Conservation (phyloP, 2,329 filamentous ascomycete genomes). For the Teratosphaeria zuluensis region DNA sequence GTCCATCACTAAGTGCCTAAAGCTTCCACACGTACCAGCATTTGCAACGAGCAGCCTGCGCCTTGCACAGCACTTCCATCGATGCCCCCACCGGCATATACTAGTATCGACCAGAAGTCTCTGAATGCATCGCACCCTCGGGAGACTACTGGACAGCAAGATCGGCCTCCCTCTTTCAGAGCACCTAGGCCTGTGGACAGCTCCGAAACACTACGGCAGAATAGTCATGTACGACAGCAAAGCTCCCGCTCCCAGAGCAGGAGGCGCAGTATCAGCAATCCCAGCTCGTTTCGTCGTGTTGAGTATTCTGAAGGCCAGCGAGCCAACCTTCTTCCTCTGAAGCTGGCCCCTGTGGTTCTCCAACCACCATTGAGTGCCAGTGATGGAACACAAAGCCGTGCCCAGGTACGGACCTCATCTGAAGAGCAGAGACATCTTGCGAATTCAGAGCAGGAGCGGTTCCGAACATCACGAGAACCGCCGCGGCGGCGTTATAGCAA, state of each 20-base stretch:
- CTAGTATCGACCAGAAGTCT: neutral
- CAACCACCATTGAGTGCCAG: slow-evolving; percentile 3
- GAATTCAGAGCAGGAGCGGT: slow-evolving; percentile 3
- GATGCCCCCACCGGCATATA: neutral
- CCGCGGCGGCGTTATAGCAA: neutral
- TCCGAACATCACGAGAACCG: slow-evolving; percentile 4
- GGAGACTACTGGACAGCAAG: slow-evolving; percentile 2
- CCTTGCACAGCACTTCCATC: slow-evolving; percentile 9
- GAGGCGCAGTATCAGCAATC: slow-evolving; percentile 17
- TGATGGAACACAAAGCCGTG: neutral
- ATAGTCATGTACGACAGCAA: slow-evolving; percentile 7
- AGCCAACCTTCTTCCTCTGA: slow-evolving; percentile 19
- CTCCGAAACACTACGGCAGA: slow-evolving; percentile 10
- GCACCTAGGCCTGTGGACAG: slow-evolving; percentile 15
- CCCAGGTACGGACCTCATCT: slow-evolving; percentile 6
- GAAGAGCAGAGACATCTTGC: slow-evolving; percentile 3
- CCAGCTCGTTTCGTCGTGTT: slow-evolving; percentile 17
- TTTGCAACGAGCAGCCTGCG: slow-evolving; percentile 16
- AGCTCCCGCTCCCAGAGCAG: slow-evolving; percentile 11
- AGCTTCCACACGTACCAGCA: slow-evolving; percentile 4
- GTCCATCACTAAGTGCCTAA: neutral
- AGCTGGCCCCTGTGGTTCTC: slow-evolving; percentile 17
- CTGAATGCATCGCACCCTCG: neutral
- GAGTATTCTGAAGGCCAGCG: slow-evolving; percentile 22
- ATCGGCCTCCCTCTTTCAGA: slow-evolving; percentile 14